Evolutionary conservation across 345 rosid genomes (phyloP).

Genomic region (Brassica incana): DNA sequence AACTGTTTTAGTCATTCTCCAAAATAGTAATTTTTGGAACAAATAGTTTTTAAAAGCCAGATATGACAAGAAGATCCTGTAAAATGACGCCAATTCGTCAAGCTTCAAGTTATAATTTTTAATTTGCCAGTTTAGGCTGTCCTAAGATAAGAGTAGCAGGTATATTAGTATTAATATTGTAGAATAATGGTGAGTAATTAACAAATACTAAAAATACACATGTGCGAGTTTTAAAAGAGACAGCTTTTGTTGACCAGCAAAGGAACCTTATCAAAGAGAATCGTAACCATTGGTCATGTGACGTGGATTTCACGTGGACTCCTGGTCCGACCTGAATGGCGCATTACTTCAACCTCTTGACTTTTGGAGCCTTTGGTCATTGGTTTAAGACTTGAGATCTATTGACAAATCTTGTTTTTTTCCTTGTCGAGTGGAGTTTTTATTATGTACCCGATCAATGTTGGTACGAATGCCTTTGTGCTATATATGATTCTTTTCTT

Average conservation of each 20-base stretch:
- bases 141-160: background rate
- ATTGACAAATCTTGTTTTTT: background rate
- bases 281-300: slow-evolving; percentile 7
- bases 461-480: no score
- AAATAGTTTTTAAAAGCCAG: background rate
- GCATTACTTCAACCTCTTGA: slow-evolving; percentile 43
- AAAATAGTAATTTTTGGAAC: background rate
- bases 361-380: background rate
- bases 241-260: slow-evolving; percentile 48
- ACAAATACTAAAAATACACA: background rate
- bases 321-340: slow-evolving; percentile 39
- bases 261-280: background rate
- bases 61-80: slow-evolving; percentile 15
- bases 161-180: background rate
- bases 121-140: background rate
- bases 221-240: slow-evolving; percentile 19
- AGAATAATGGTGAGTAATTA: slow-evolving; percentile 8
- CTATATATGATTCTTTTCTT: background rate
- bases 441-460: no score
- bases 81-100: background rate
- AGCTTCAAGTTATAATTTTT: background rate
- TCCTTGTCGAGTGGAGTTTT: no score
- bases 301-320: slow-evolving; percentile 27
- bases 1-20: background rate
- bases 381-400: background rate